Conservation (phyloP, 192 early-diverging fungal genomes). For the Backusella morwellensis region DNA sequence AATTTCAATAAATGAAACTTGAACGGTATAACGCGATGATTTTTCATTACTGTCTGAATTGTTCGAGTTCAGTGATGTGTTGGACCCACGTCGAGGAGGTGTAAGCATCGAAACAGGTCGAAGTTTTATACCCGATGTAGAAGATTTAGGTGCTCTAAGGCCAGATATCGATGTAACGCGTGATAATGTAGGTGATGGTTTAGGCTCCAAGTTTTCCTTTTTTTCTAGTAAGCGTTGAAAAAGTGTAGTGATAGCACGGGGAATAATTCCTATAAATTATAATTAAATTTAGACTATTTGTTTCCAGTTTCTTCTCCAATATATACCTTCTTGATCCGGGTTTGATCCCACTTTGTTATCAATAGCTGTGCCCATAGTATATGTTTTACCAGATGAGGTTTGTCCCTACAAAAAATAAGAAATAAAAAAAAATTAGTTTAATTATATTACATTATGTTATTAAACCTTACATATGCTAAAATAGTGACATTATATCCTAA, state of each 20-base stretch:
- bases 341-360: constrained; percentile 9
- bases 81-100: constrained; percentile 4
- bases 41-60: constrained; percentile 7
- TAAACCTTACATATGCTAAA: constrained; percentile 73
- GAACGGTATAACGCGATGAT: constrained; percentile 38
- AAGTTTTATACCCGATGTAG: constrained; percentile 12
- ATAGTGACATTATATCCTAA: constrained; percentile 95
- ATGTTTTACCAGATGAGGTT: constrained; percentile 94
- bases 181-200: not conserved
- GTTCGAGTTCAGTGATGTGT: not conserved
- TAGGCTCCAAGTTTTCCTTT: not conserved
- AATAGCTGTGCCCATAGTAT: constrained; percentile 86
- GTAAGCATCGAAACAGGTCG: constrained; percentile 13
- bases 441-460: not conserved
- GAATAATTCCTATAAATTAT: constrained; percentile 55
- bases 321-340: constrained; percentile 34
- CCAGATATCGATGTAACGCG: constrained; percentile 9
- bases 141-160: not conserved
- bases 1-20: constrained; percentile 91
- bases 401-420: constrained; percentile 49
- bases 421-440: not conserved
- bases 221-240: constrained; percentile 43
- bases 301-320: not conserved
- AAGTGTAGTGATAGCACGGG: constrained; percentile 61
- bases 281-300: not conserved